Evolutionary conservation across 768 basidiomycete species (phyloP).

Genomic region (Serendipita sp.): DNA sequence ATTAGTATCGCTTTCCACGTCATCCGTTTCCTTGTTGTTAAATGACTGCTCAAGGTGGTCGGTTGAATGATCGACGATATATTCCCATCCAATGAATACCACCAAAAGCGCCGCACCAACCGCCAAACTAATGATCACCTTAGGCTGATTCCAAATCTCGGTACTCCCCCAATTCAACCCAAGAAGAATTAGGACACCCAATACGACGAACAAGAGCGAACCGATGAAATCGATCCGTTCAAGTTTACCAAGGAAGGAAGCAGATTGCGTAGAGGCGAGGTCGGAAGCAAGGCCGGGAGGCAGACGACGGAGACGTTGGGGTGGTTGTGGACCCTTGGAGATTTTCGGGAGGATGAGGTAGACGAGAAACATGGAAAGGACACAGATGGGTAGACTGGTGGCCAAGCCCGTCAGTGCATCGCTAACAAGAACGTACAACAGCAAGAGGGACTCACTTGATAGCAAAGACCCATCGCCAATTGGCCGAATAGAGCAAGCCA

Average conservation of each 20-base stretch:
- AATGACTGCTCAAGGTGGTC: not conserved
- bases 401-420: not conserved
- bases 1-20: not conserved
- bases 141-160: constrained; percentile 25
- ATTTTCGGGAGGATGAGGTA: constrained; percentile 19
- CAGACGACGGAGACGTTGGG: not conserved
- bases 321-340: no score
- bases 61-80: constrained; percentile 20
- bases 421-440: no score
- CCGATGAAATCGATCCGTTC: no score
- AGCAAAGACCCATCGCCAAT: constrained; percentile 28
- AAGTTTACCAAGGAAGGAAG: no score
- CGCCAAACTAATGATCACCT: constrained; percentile 32
- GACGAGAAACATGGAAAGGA: constrained; percentile 23
- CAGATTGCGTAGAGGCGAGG: no score
- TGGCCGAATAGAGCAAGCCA: constrained; percentile 26
- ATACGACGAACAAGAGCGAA: constrained; percentile 15
- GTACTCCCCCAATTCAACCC: constrained; percentile 36
- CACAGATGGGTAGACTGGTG: constrained; percentile 26
- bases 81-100: constrained; percentile 29
- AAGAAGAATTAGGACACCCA: constrained; percentile 32
- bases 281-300: constrained; percentile 18
- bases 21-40: not conserved
- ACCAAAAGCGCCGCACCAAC: constrained; percentile 29
- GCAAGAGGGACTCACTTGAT: constrained; percentile 29